Conservation (phyloP, 2,329 filamentous ascomycete species). For the Aureobasidium sp. region DNA sequence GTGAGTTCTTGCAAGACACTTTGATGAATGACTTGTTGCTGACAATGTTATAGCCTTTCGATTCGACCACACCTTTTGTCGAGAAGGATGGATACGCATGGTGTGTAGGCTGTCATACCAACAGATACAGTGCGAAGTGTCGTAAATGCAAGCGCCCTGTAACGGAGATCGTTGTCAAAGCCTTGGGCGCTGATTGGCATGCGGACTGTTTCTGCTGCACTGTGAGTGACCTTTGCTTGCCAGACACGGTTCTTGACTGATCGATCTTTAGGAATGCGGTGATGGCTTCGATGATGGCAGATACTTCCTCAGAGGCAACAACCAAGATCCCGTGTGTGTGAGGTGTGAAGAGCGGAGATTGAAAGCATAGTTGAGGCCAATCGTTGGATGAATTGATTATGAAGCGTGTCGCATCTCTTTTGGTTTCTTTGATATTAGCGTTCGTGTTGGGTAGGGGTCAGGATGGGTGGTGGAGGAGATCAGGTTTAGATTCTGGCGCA, state of each 20-base stretch:
- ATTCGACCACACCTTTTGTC: slow-evolving; percentile 66
- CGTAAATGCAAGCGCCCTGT: slow-evolving; percentile 75
- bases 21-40: not conserved
- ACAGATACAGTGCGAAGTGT: slow-evolving; percentile 84
- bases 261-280: slow-evolving; percentile 44
- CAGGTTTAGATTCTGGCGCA: not conserved
- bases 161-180: slow-evolving; percentile 81
- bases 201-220: slow-evolving; percentile 80
- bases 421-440: not conserved
- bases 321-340: slow-evolving; percentile 53
- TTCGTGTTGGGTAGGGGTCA: not conserved
- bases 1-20: slow-evolving; percentile 23
- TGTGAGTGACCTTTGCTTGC: slow-evolving; percentile 28
- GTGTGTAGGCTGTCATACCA: slow-evolving; percentile 89
- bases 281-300: slow-evolving; percentile 53
- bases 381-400: not conserved
- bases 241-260: slow-evolving; percentile 13
- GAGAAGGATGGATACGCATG: slow-evolving; percentile 98
- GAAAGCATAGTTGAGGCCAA: slow-evolving; percentile 40
- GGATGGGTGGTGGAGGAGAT: too few species aligned
- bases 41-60: slow-evolving; percentile 43
- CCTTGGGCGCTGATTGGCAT: slow-evolving; percentile 90
- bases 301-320: slow-evolving; percentile 53
- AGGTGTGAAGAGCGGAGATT: slow-evolving; percentile 53
- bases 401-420: not conserved